Evolutionary conservation across 768 basidiomycete genomes (phyloP), one percentile per base, ranked within the genome.

Genomic region (Lactifluus rugatus): DNA sequence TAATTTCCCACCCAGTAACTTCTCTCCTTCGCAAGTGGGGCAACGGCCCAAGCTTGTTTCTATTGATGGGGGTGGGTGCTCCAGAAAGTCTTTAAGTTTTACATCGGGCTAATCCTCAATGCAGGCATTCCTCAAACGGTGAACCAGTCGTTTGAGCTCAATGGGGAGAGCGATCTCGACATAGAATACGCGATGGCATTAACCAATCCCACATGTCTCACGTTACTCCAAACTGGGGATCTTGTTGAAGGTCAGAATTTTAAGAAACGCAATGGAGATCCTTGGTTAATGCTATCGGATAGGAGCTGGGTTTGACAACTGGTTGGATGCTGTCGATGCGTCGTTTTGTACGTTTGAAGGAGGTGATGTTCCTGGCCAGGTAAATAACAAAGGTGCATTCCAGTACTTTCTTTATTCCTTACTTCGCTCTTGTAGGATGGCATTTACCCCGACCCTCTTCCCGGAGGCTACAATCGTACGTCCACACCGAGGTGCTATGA

Each of bases 141-240:
- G 17, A 67, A 77, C 23, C 65, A 71, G 42, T 68, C 75, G 46
- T 79, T 81, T 62, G 63, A 70, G 5, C 72, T 72, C 44, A 82
- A 85, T 52, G 81, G 77, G 19, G 87, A 87, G 74, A 84, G 85
- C 28, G 76, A 84, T 65, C 78, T 89, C 4, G 87, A 89, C 66
- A 79, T 88, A 23, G 79, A 88, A 69, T 88, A 86, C 52, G 80
- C 74, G 13, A 81, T 89, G 64, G 75, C 77, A 8, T 71, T 83
- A 68, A 72, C 70, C 0, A 59, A 64, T 13, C 68, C 65, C 41
- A 77, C 75, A 62, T 64, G 67, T 0, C 44, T 78, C 23, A 71
- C 68, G n/a, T 58, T 77, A 37, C 71, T 73, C 21, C 75, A 77
- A 64, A 68, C 74, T 16, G 76, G 76, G 45, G 58, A 59, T 31